A percentile compares a stretch with the other conserved stretches of the same genome.
Evolutionary conservation across 2,329 filamentous ascomycete species (phyloP).

Genomic region (Hypoxylon sp.): DNA sequence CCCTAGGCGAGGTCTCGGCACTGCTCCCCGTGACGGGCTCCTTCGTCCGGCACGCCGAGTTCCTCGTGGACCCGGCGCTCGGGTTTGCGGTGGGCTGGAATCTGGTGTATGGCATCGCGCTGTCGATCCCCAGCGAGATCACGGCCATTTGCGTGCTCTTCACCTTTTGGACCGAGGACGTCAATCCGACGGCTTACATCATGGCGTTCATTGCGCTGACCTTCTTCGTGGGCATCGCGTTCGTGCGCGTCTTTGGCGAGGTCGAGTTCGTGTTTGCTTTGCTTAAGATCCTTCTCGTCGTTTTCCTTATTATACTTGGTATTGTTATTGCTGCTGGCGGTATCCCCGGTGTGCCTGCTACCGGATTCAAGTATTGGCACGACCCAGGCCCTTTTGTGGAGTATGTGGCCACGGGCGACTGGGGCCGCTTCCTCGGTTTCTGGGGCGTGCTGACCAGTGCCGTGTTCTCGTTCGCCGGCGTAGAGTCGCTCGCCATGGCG

Average conservation of each 20-base stretch:
- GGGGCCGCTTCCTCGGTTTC: slow-evolving; percentile 75
- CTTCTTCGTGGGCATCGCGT: slow-evolving; percentile 70
- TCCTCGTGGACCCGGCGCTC: slow-evolving; percentile 73
- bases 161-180: slow-evolving; percentile 72
- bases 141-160: slow-evolving; percentile 74
- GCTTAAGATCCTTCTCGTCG: slow-evolving; percentile 72
- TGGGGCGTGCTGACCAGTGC: slow-evolving; percentile 65
- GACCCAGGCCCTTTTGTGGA: slow-evolving; percentile 77
- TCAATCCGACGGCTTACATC: slow-evolving; percentile 68
- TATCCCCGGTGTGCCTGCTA: slow-evolving; percentile 68
- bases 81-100: slow-evolving; percentile 70
- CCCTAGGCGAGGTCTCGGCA: slow-evolving; percentile 73
- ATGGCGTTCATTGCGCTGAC: slow-evolving; percentile 66
- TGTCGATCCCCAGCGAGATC: slow-evolving; percentile 73
- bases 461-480: slow-evolving; percentile 64
- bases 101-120: slow-evolving; percentile 68
- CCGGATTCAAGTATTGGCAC: slow-evolving; percentile 80
- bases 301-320: slow-evolving; percentile 74
- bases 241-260: slow-evolving; percentile 73
- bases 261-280: slow-evolving; percentile 68
- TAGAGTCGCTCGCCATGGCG: slow-evolving; percentile 69
- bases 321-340: slow-evolving; percentile 75
- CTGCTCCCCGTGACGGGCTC: slow-evolving; percentile 74
- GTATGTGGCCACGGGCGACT: slow-evolving; percentile 70
- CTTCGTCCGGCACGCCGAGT: slow-evolving; percentile 73